A percentile compares a stretch with the other conserved stretches of the same genome.
These are phyloP conservation scores for Trichoderma gamsii DNA, from an alignment of 495 filamentous ascomycete species.

Conservation along the genomic window DNA sequence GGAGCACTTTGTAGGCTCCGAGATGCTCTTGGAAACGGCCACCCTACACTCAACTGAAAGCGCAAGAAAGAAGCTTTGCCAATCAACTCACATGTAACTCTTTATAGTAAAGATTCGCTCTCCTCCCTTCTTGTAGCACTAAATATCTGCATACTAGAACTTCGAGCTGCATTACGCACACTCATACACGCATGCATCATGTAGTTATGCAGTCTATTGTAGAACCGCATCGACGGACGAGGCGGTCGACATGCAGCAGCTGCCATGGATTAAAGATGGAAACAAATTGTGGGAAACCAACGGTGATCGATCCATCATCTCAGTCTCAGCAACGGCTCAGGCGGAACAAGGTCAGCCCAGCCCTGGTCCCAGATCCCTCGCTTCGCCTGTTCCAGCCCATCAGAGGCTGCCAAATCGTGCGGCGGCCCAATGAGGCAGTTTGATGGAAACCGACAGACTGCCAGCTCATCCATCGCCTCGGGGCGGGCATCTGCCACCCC, in stretches of 20 bases:
- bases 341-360: not conserved
- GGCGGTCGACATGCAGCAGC: constrained; percentile 4
- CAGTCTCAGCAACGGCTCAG: not conserved
- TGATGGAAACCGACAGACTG: not conserved
- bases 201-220: not conserved
- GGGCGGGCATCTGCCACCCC: not conserved
- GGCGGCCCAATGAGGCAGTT: constrained; percentile 3
- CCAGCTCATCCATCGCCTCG: constrained; percentile 3
- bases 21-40: not conserved
- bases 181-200: constrained; percentile 1
- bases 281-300: not conserved
- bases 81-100: not conserved
- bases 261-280: not conserved
- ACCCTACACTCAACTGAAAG: not conserved
- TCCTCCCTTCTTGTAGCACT: not conserved
- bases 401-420: constrained; percentile 11
- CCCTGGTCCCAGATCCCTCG: not conserved
- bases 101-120: not conserved
- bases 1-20: constrained; percentile 10
- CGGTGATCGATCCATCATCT: not conserved
- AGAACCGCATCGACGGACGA: not conserved
- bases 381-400: constrained; percentile 4
- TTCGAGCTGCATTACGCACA: not conserved
- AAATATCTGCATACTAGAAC: not conserved
- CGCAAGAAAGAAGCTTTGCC: not conserved